phyloP scores from a whole-genome alignment of 257 asterid species.

The Nicotiana tomentosiformis region DNA sequence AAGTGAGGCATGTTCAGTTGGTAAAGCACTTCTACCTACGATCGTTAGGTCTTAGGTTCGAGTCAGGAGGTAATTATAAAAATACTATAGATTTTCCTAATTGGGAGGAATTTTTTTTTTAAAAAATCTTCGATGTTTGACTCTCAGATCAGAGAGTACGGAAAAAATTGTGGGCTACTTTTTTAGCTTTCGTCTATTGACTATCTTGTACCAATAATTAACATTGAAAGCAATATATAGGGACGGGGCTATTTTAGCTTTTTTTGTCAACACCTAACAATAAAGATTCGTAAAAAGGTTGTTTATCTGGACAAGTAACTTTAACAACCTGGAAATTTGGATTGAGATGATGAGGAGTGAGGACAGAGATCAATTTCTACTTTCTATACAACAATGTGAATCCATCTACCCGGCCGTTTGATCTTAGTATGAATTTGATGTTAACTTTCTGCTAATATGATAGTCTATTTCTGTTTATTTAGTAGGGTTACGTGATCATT shows the following conservation, averaged over 20 bases:
- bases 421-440: not conserved
- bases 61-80: too few relatives aligned
- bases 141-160: too few relatives aligned
- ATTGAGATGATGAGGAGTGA: not conserved
- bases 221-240: not conserved
- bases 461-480: not conserved
- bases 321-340: not conserved
- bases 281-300: not conserved
- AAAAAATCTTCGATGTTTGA: not conserved
- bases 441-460: not conserved
- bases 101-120: too few relatives aligned
- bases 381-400: not conserved
- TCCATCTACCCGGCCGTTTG: not conserved
- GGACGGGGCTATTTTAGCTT: not conserved
- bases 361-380: not conserved
- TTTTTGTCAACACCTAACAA: conserved; percentile 1
- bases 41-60: too few relatives aligned
- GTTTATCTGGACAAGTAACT: not conserved
- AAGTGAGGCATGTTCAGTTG: too few relatives aligned
- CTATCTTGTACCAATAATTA: not conserved
- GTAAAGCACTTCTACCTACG: too few relatives aligned
- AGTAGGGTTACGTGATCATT: not conserved
- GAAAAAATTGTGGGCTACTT: not conserved
- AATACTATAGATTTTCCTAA: too few relatives aligned
- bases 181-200: not conserved